Evolutionary conservation across 1,284 basidiomycete genomes (phyloP), one percentile per base, ranked within the genome.

Genomic region (Sparassis latifolia): DNA sequence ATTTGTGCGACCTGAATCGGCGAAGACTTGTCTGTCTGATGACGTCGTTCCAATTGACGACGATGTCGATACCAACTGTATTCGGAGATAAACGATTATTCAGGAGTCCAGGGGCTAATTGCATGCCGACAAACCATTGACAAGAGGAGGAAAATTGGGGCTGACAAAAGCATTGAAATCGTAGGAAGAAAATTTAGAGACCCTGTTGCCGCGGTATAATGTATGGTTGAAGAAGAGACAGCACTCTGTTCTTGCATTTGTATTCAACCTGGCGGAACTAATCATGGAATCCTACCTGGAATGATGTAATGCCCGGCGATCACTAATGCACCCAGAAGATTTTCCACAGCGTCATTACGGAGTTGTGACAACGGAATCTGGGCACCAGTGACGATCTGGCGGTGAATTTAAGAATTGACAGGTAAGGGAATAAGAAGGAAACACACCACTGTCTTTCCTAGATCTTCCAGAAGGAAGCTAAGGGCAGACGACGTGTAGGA

Each of bases 241-340:
- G 55, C 86, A 88, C 65, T 92, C 89, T 89, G 58, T 37, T 10
- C 4, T 45, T 33, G 30, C 33, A 39, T 31, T 56, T 32, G 50
- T 38, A 32, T 37, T 27, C 29, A 27, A 46, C 30, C 4, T n/a
- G 7, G 44, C 10, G 29, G n/a, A 32, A 12, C n/a, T 50, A 27
- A 27, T 27, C 9, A 43, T 35, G n/a, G 9, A 12, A 9, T 41
- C 33, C 30, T 67, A 86, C 88, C 92, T 59, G 93, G 93, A 52
- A 97, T 94, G 53, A 89, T 86, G 59, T 86, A 95, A 61, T 90
- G 86, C 1, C 93, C 92, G 10, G 94, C 92, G 46, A 96, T 84
- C 20, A 86, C 85, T 35, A 97, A 69, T 4, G 92, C 89, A 3
- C 92, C 92, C 60, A 97, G 81, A 3, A 94, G 69, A 64, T 95